A percentile compares a stretch with the other conserved stretches of the same genome.
Conservation (phyloP, 1,284 basidiomycete genomes). For the Ceratobasidium sp. region DNA sequence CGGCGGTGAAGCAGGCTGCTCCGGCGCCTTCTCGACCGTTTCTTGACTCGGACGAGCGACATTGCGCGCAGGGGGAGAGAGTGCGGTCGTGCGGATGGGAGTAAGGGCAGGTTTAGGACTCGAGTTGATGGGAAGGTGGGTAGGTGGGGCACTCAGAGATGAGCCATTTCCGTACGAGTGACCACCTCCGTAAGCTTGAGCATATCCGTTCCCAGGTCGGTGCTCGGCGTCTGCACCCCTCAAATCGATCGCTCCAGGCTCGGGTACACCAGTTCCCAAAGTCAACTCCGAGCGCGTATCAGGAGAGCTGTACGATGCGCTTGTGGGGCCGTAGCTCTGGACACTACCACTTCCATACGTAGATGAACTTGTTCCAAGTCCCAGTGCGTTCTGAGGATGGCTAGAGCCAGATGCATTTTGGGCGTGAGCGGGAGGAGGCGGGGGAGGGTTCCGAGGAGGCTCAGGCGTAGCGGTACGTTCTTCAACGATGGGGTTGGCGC, state of each 20-base stretch:
- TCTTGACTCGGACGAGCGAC: neutral
- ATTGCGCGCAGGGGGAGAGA: slow-evolving; percentile 18
- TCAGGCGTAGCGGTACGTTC: neutral
- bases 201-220: neutral
- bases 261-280: slow-evolving; percentile 31
- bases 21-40: too few relatives aligned
- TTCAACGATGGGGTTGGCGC: neutral
- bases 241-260: slow-evolving; percentile 25
- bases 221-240: slow-evolving; percentile 27
- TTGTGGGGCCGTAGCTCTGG: neutral
- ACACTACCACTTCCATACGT: neutral
- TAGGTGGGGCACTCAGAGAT: too few relatives aligned
- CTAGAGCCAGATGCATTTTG: neutral
- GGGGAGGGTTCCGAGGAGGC: slow-evolving; percentile 1
- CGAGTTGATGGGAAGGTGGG: too few relatives aligned
- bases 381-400: neutral
- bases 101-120: slow-evolving; percentile 12
- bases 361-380: neutral
- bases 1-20: neutral
- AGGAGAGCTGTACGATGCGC: neutral
- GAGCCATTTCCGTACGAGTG: neutral
- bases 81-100: slow-evolving; percentile 32
- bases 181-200: neutral
- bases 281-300: neutral
- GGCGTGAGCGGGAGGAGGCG: neutral